A percentile compares a stretch with the other conserved stretches of the same genome.
Evolutionary conservation across 2,329 filamentous ascomycete species (phyloP).

Genomic region (Epichloe sylvatica): DNA sequence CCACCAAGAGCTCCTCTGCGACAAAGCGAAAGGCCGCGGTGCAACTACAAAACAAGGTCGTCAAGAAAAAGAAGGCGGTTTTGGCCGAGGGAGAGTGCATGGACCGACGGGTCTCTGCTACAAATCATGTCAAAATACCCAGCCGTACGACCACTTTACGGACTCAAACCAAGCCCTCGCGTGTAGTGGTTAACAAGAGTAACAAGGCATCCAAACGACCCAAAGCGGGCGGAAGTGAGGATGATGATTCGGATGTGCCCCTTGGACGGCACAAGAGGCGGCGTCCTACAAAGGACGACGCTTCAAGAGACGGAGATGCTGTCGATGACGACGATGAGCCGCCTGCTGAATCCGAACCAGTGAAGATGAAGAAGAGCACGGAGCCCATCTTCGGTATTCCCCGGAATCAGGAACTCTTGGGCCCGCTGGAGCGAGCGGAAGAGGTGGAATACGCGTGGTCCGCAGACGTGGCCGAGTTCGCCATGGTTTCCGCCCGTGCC

Average conservation of each 20-base stretch:
- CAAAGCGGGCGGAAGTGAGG: neutral
- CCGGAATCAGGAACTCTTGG: slow-evolving; percentile 6
- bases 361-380: slow-evolving; percentile 6
- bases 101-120: neutral
- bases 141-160: neutral
- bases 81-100: neutral
- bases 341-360: neutral
- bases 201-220: neutral
- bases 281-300: neutral
- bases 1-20: neutral
- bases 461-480: slow-evolving; percentile 12
- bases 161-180: neutral
- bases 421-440: slow-evolving; percentile 4
- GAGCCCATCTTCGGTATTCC: slow-evolving; percentile 12
- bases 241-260: neutral
- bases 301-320: neutral
- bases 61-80: neutral
- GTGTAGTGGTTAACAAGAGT: neutral
- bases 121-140: neutral
- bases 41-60: slow-evolving; percentile 5
- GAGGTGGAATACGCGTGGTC: slow-evolving; percentile 13
- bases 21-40: slow-evolving; percentile 1
- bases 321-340: neutral
- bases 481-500: slow-evolving; percentile 9
- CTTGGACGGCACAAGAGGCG: neutral